These are phyloP conservation scores for Crepidotus sp. DNA, from an alignment of 1,284 basidiomycete species.

Conservation along the genomic window DNA sequence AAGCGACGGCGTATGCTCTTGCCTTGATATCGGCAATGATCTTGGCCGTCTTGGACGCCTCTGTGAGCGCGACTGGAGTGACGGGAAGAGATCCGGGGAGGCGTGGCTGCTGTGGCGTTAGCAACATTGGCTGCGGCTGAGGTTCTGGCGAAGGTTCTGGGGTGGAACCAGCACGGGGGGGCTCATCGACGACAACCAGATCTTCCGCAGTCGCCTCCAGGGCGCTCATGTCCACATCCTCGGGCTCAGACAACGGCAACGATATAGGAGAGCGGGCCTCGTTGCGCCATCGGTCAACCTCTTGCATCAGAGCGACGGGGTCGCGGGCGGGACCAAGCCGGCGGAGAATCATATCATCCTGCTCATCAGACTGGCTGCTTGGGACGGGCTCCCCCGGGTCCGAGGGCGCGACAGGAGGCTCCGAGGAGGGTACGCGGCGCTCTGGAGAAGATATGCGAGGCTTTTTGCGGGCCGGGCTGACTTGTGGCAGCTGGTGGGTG, in stretches of 20 bases:
- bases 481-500: slow-evolving; percentile 13
- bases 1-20: slow-evolving; percentile 35
- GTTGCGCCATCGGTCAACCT: slow-evolving; percentile 36
- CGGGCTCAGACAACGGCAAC: slow-evolving; percentile 14
- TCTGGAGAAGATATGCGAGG: slow-evolving; percentile 27
- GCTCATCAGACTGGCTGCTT: slow-evolving; percentile 65
- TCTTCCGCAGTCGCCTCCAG: slow-evolving; percentile 1
- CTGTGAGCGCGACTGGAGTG: slow-evolving; percentile 37
- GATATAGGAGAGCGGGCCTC: slow-evolving; percentile 17
- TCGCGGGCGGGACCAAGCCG: slow-evolving; percentile 14
- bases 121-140: slow-evolving; percentile 15
- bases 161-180: slow-evolving; percentile 4
- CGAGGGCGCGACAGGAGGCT: slow-evolving; percentile 10
- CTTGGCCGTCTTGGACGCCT: slow-evolving; percentile 41
- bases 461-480: slow-evolving; percentile 25
- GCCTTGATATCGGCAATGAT: slow-evolving; percentile 58
- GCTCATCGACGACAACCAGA: slow-evolving; percentile 8
- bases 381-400: slow-evolving; percentile 35
- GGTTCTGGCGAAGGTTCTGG: slow-evolving; percentile 12
- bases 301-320: slow-evolving; percentile 28
- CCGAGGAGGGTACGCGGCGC: slow-evolving; percentile 1
- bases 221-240: slow-evolving; percentile 20
- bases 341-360: slow-evolving; percentile 36
- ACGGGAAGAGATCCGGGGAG: slow-evolving; percentile 23
- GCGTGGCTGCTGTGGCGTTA: slow-evolving; percentile 34